A percentile compares a stretch with the other conserved stretches of the same genome.
Conservation (phyloP, 495 filamentous ascomycete genomes). For the Friedmanniomyces endolithicus region DNA sequence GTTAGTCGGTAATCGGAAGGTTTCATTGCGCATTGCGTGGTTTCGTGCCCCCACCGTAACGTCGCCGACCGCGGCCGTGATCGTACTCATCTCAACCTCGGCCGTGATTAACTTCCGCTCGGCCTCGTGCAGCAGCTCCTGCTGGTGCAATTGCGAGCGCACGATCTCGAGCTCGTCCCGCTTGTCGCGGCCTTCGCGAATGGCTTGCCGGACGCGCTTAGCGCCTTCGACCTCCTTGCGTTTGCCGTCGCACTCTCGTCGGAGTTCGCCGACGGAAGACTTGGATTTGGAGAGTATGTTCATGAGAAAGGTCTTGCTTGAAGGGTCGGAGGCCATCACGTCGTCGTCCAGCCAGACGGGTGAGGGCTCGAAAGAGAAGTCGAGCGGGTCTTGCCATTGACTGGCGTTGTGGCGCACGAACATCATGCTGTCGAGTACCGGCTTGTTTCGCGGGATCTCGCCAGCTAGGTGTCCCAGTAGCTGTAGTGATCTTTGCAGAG, state of each 20-base stretch:
- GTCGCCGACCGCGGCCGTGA: conserved; percentile 76
- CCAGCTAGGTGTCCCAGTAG: conserved; percentile 55
- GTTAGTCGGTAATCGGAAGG: conserved; percentile 97
- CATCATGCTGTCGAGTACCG: conserved; percentile 89
- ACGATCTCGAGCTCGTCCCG: conserved; percentile 73
- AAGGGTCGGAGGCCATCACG: conserved; percentile 65
- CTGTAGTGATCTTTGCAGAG: conserved; percentile 57
- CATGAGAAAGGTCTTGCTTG: conserved; percentile 76
- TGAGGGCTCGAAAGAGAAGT: conserved; percentile 84
- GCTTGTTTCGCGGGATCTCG: conserved; percentile 81
- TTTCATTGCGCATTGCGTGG: conserved; percentile 93
- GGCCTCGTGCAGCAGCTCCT: conserved; percentile 76
- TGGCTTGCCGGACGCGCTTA: conserved; percentile 55
- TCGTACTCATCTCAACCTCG: conserved; percentile 83
- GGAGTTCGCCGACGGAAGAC: conserved; percentile 59
- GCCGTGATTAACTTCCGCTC: conserved; percentile 75
- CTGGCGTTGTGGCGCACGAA: conserved; percentile 78
- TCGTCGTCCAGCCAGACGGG: conserved; percentile 95
- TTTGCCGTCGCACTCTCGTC: conserved; percentile 72
- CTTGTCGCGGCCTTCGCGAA: conserved; percentile 72
- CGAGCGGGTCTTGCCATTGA: conserved; percentile 64
- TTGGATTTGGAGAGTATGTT: conserved; percentile 90
- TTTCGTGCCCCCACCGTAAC: conserved; percentile 80
- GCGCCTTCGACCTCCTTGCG: conserved; percentile 65
- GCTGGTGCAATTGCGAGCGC: conserved; percentile 57